These are phyloP conservation scores for Singerocomus rubriflavus DNA, from an alignment of 1,284 basidiomycete species.

Conservation along the genomic window DNA sequence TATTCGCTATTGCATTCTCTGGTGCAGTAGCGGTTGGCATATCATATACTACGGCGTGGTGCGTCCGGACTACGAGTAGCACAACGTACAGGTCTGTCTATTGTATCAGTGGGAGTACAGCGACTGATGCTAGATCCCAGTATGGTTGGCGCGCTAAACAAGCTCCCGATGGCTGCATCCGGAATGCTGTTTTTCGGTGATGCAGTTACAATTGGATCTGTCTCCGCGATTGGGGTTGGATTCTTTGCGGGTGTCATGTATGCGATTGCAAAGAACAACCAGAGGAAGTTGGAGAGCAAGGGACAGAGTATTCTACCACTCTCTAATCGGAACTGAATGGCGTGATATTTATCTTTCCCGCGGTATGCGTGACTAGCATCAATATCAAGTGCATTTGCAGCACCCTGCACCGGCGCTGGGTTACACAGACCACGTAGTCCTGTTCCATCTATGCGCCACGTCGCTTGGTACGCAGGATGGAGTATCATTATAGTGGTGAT, in stretches of 20 bases:
- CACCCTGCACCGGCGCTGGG: not conserved
- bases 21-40: slow-evolving; percentile 97
- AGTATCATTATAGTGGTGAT: slow-evolving; percentile 8
- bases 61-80: slow-evolving; percentile 92
- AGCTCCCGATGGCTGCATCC: slow-evolving; percentile 94
- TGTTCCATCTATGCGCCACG: not conserved
- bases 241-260: slow-evolving; percentile 92
- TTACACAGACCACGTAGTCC: not conserved
- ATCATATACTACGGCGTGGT: slow-evolving; percentile 99
- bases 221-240: slow-evolving; percentile 84
- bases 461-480: slow-evolving; percentile 7
- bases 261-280: slow-evolving; percentile 87
- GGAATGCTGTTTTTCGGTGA: slow-evolving; percentile 97
- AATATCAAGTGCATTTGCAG: not conserved
- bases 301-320: slow-evolving; percentile 58
- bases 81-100: slow-evolving; percentile 86
- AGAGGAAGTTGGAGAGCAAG: slow-evolving; percentile 64
- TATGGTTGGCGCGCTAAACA: slow-evolving; percentile 99
- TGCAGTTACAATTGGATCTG: slow-evolving; percentile 80
- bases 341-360: slow-evolving; percentile 1
- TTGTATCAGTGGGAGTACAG: not conserved
- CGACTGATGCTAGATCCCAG: slow-evolving; percentile 40
- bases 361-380: not conserved
- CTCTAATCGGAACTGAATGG: slow-evolving; percentile 46
- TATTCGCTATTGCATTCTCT: slow-evolving; percentile 91